Base-by-base conservation (phyloP, 768 basidiomycete genomes). In the Phlebiopsis flavidoalba region DNA sequence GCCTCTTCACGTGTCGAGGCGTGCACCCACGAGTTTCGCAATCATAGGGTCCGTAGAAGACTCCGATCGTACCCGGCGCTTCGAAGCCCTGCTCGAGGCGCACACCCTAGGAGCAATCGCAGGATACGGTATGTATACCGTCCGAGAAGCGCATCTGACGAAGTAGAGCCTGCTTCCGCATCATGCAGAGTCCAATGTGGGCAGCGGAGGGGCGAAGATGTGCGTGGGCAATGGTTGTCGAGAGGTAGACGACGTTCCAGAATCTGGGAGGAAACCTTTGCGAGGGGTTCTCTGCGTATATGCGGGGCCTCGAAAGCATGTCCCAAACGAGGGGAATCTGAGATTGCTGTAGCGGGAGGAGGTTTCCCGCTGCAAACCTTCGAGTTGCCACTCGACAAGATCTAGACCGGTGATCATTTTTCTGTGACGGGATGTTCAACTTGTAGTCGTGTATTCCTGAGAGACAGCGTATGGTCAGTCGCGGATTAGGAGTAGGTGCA, bases 201-300 rank as follows among this genome's bases (percentile, higher is more conserved):
- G 74, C 17, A 75, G 69, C 21, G 69, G 61, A 5, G 84, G 80
- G 15, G 89, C 88, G 65, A 91, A 91, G 43, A 75, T 71, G 57
- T 86, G 83, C 0, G 91, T 91, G 6, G 90, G 85, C 0, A 77
- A 71, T 0, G 95, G 95, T n/a, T 0, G 91, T 89, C 0, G 89
- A 88, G 53, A 95, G 83, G 71, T 94, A 88, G 5, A 91, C 72
- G 11, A 98, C 79, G 3, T 80, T 2, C 95, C 95, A 19, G 91
- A 95, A 68, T 97, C 95, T 0, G 95, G 95, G 5, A 96, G 79
- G 78, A 97, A 97, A 70, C 91, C 83, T 71, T 95, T 93, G 61
- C 93, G 85, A 21, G 95, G n/a, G 95, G 65, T 93, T 92, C 72
- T 97, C 95, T 2, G 95, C 95, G 69, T 98, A 97, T 62, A 98